Evolutionary conservation across 176 grass and related monocot genomes (phyloP).

Genomic region (Musa itinerans): DNA sequence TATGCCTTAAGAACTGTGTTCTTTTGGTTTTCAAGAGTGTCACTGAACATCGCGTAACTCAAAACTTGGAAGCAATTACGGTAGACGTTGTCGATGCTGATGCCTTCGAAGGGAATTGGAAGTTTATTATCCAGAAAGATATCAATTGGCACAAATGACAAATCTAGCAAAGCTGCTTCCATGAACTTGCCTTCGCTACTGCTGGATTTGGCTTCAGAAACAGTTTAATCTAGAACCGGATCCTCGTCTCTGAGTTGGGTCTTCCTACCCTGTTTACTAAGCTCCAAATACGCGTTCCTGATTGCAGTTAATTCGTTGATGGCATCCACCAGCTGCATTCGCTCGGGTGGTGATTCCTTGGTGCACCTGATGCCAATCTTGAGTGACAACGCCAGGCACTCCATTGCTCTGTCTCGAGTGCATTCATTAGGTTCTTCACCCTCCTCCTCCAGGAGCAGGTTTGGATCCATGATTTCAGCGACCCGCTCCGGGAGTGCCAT

Average conservation of each 20-base stretch:
- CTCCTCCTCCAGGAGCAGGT: constrained; percentile 12
- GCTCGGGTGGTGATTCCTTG: not conserved
- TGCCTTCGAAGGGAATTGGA: no score
- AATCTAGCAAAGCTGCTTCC: no score
- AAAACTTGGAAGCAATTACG: no score
- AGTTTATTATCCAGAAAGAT: no score
- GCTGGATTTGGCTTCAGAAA: no score
- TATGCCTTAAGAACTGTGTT: no score
- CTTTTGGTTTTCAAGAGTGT: no score
- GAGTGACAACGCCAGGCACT: not conserved
- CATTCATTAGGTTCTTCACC: not conserved
- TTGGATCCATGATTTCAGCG: constrained; percentile 24
- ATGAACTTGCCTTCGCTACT: no score
- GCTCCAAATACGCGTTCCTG: not conserved
- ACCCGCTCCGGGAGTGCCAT: constrained; percentile 19
- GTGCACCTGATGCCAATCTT: not conserved
- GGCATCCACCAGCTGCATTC: not conserved
- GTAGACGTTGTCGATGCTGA: no score
- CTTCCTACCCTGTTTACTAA: not conserved
- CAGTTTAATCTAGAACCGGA: no score
- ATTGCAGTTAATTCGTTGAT: not conserved
- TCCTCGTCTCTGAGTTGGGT: not conserved
- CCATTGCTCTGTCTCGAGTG: not conserved
- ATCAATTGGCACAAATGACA: no score
- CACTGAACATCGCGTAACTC: no score